These are phyloP conservation scores for Venturia effusa DNA, from an alignment of 2,329 filamentous ascomycete genomes.

Conservation along the genomic window DNA sequence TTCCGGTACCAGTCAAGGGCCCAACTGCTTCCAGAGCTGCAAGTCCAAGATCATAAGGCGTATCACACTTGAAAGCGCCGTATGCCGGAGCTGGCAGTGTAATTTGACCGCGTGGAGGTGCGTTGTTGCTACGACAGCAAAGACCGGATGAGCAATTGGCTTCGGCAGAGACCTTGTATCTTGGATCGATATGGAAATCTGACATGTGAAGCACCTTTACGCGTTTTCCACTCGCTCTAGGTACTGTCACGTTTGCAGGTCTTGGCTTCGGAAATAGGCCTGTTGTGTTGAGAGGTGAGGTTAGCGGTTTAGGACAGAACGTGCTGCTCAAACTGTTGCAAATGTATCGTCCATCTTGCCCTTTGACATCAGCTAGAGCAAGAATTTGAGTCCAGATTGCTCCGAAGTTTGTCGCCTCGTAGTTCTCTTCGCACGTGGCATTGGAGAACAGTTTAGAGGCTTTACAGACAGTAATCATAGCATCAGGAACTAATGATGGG, in stretches of 20 bases:
- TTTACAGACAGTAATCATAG: conserved; percentile 42
- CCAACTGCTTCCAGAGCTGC: conserved; percentile 46
- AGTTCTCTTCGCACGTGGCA: conserved; percentile 37
- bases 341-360: conserved; percentile 46
- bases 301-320: conserved; percentile 38
- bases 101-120: conserved; percentile 24
- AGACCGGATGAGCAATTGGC: conserved; percentile 41
- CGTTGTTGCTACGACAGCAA: conserved; percentile 39
- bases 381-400: conserved; percentile 49
- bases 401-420: conserved; percentile 38
- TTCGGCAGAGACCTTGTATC: conserved; percentile 42
- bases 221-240: conserved; percentile 39
- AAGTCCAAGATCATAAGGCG: conserved; percentile 46
- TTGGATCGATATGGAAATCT: conserved; percentile 45
- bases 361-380: conserved; percentile 40
- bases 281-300: conserved; percentile 34
- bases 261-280: conserved; percentile 44
- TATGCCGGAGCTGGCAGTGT: conserved; percentile 41
- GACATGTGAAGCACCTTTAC: conserved; percentile 47
- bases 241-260: conserved; percentile 33
- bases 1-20: conserved; percentile 44
- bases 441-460: conserved; percentile 36
- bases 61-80: conserved; percentile 46
- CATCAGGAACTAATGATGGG: conserved; percentile 37
- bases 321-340: conserved; percentile 38